Evolutionary conservation across 768 basidiomycete species (phyloP).

Genomic region (Leucocoprinus sp.): DNA sequence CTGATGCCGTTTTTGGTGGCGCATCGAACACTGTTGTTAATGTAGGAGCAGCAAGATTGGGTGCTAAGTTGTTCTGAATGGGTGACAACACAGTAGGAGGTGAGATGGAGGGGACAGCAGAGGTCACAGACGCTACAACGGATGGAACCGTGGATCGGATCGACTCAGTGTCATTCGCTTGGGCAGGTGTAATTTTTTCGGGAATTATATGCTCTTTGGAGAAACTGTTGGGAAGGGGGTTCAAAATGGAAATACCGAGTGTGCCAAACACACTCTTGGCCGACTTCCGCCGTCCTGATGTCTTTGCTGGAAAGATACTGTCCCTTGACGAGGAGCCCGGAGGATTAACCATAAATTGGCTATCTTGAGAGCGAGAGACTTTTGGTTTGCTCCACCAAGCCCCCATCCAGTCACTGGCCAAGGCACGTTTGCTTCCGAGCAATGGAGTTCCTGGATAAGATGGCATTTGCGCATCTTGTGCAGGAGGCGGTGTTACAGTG

Average conservation of each 20-base stretch:
- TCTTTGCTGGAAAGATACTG: slow-evolving; percentile 11
- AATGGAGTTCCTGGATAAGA: slow-evolving; percentile 2
- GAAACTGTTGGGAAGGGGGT: slow-evolving; percentile 25
- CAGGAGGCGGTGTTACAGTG: not conserved
- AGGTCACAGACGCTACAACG: not conserved
- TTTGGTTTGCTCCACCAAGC: slow-evolving; percentile 60
- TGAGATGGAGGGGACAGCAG: slow-evolving; percentile 13
- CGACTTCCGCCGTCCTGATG: slow-evolving; percentile 30
- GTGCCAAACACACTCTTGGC: slow-evolving; percentile 66
- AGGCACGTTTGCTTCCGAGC: slow-evolving; percentile 15
- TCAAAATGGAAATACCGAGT: slow-evolving; percentile 60
- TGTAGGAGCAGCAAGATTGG: slow-evolving; percentile 34
- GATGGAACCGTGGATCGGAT: slow-evolving; percentile 19
- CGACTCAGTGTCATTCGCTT: slow-evolving; percentile 30
- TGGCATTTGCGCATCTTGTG: not conserved
- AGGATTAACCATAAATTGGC: slow-evolving; percentile 16
- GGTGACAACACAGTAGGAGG: slow-evolving; percentile 31
- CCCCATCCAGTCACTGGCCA: slow-evolving; percentile 79
- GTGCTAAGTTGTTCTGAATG: slow-evolving; percentile 29
- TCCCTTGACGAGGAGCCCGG: slow-evolving; percentile 10
- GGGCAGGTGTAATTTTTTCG: slow-evolving; percentile 2
- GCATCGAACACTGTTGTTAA: slow-evolving; percentile 34
- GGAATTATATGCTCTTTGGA: not conserved
- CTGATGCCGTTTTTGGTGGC: slow-evolving; percentile 4
- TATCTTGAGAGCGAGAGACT: slow-evolving; percentile 9